Conservation (phyloP, 257 asterid genomes). For the Rehmannia glutinosa region DNA sequence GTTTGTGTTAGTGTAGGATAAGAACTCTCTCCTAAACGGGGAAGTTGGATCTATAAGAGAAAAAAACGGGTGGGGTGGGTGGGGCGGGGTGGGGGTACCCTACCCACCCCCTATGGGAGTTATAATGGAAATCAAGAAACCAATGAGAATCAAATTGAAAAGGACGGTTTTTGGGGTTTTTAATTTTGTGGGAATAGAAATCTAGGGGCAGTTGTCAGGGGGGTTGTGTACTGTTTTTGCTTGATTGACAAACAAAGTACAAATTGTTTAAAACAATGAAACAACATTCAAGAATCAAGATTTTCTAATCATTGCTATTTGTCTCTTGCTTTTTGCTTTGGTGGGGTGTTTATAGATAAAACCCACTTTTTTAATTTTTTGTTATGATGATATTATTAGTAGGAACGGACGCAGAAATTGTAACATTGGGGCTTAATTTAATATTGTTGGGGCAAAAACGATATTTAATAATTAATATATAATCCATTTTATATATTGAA, state of each 20-base stretch:
- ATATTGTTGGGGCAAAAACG: too few species aligned
- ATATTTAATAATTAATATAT: too few species aligned
- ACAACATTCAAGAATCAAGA: background rate
- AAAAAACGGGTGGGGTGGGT: constrained; percentile 22
- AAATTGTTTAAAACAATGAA: background rate
- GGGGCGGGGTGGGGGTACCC: too few species aligned
- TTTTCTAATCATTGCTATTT: constrained; percentile 7
- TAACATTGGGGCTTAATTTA: too few species aligned
- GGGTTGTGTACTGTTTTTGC: constrained; percentile 17
- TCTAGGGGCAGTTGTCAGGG: constrained; percentile 26
- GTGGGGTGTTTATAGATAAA: background rate
- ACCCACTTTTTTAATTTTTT: background rate
- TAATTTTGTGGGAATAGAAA: background rate
- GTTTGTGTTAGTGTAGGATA: constrained; percentile 15
- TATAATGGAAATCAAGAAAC: constrained; percentile 17
- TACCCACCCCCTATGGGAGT: background rate
- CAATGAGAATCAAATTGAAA: constrained; percentile 19
- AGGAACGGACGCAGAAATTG: too few species aligned
- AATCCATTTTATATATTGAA: too few species aligned
- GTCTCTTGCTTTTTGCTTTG: background rate
- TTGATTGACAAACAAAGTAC: constrained; percentile 28
- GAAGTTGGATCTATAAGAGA: constrained; percentile 32
- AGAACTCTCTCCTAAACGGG: constrained; percentile 26
- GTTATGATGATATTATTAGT: background rate
- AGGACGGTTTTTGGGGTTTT: constrained; percentile 14